phyloP scores from a whole-genome alignment of 768 basidiomycete species.

The Boletus rubroflammeus region DNA sequence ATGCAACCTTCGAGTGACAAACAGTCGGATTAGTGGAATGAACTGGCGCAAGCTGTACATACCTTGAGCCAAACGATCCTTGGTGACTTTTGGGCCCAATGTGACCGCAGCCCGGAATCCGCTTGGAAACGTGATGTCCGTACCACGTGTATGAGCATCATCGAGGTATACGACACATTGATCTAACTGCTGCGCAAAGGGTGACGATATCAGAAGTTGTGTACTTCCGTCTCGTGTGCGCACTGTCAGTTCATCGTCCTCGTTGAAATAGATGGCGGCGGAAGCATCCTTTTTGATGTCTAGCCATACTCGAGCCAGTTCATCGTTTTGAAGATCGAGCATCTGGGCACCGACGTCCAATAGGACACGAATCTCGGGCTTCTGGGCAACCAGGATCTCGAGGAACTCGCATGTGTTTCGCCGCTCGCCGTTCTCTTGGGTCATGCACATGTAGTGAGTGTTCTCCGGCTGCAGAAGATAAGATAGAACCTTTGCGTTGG shows the following conservation, averaged over 20 bases:
- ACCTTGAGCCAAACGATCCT: slow-evolving; percentile 37
- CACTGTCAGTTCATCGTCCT: slow-evolving; percentile 34
- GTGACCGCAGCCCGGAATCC: slow-evolving; percentile 37
- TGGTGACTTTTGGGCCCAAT: slow-evolving; percentile 36
- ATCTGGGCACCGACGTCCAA: slow-evolving; percentile 58
- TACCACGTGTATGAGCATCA: slow-evolving; percentile 26
- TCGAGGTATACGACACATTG: slow-evolving; percentile 38
- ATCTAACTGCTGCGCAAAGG: slow-evolving; percentile 33
- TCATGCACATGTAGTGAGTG: slow-evolving; percentile 15
- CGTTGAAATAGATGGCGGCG: slow-evolving; percentile 34
- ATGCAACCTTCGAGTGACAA: slow-evolving; percentile 40
- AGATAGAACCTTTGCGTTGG: slow-evolving; percentile 41
- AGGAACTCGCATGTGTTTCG: slow-evolving; percentile 21
- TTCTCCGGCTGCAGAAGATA: slow-evolving; percentile 29
- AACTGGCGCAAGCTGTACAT: neutral
- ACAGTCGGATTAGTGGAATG: neutral
- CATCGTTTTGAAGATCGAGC: slow-evolving; percentile 44
- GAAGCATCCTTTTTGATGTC: slow-evolving; percentile 5
- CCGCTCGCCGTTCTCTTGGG: slow-evolving; percentile 12
- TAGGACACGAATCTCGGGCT: slow-evolving; percentile 42
- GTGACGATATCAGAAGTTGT: slow-evolving; percentile 31
- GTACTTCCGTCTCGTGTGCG: slow-evolving; percentile 27
- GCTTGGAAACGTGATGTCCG: slow-evolving; percentile 35
- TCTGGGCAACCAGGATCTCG: slow-evolving; percentile 31
- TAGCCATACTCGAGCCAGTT: slow-evolving; percentile 43